phyloP scores from a whole-genome alignment of 2,329 filamentous ascomycete genomes.

The Colletotrichum sp. region DNA sequence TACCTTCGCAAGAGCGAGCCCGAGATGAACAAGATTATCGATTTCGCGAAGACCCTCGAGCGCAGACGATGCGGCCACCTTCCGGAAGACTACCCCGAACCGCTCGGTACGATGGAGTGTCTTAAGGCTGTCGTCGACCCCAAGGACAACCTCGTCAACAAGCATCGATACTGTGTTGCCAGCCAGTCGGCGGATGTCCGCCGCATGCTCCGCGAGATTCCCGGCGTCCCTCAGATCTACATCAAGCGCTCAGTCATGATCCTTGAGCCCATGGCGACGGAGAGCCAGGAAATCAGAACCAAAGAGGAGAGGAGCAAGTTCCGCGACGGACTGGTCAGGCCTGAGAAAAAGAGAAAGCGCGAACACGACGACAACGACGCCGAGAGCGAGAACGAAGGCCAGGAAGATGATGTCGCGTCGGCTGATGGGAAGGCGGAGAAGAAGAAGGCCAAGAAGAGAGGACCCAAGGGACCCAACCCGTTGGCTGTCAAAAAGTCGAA shows the following conservation, averaged over 20 bases:
- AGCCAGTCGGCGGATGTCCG: constrained; percentile 72
- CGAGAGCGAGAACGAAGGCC: constrained; percentile 34
- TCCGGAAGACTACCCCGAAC: constrained; percentile 72
- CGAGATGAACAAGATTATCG: constrained; percentile 65
- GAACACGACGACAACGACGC: constrained; percentile 42
- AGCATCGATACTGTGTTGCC: constrained; percentile 80
- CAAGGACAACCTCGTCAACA: constrained; percentile 73
- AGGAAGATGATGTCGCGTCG: neutral
- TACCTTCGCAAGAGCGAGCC: constrained; percentile 67
- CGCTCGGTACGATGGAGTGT: constrained; percentile 73
- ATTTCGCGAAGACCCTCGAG: constrained; percentile 73
- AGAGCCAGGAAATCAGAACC: constrained; percentile 66
- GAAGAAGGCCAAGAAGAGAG: constrained; percentile 62
- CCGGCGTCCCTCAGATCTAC: constrained; percentile 79
- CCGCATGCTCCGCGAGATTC: constrained; percentile 66
- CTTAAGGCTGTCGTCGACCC: constrained; percentile 78
- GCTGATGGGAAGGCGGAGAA: constrained; percentile 30
- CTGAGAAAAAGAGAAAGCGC: constrained; percentile 57
- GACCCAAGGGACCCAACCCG: constrained; percentile 74
- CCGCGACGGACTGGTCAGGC: constrained; percentile 67
- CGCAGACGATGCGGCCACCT: constrained; percentile 80
- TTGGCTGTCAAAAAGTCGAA: constrained; percentile 74
- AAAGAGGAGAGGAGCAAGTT: constrained; percentile 79
- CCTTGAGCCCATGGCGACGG: constrained; percentile 73
- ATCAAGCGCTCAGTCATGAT: constrained; percentile 79